Evolutionary conservation across 768 basidiomycete genomes (phyloP).

Genomic region (Mycena olivaceomarginata): DNA sequence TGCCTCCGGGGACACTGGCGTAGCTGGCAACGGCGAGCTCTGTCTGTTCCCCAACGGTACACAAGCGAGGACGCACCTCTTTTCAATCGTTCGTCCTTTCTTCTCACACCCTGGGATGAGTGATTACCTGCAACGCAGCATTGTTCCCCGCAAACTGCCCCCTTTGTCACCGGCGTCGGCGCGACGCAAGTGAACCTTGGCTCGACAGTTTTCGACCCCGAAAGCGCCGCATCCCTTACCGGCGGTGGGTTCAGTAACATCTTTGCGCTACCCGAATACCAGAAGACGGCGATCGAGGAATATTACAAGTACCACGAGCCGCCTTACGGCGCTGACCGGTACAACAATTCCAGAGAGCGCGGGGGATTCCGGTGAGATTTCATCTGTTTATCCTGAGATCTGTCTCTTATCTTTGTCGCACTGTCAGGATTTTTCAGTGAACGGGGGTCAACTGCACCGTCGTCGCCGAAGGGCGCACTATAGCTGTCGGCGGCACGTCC

Average conservation of each 20-base stretch:
- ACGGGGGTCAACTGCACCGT: not conserved
- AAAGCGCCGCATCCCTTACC: slow-evolving; percentile 17
- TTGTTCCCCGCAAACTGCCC: slow-evolving; percentile 20
- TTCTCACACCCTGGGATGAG: not conserved
- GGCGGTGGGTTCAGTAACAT: slow-evolving; percentile 21
- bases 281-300: not conserved
- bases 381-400: not conserved
- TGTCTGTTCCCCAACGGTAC: slow-evolving; percentile 17
- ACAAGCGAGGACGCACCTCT: slow-evolving; percentile 8
- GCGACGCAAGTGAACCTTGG: slow-evolving; percentile 26
- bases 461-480: not conserved
- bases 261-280: slow-evolving; percentile 18
- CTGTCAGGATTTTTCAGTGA: slow-evolving; percentile 1
- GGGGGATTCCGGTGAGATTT: not conserved
- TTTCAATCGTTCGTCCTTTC: slow-evolving; percentile 1
- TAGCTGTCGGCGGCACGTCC: slow-evolving; percentile 55
- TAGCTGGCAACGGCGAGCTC: slow-evolving; percentile 6
- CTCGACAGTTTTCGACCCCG: slow-evolving; percentile 11
- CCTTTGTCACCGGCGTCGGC: slow-evolving; percentile 17
- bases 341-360: slow-evolving; percentile 6
- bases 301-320: slow-evolving; percentile 4
- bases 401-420: not conserved
- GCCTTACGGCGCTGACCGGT: slow-evolving; percentile 7
- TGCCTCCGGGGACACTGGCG: slow-evolving; percentile 13
- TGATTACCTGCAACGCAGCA: not conserved